These are phyloP conservation scores for Escovopsis sp. DNA, from an alignment of 2,329 filamentous ascomycete genomes.

Conservation along the genomic window DNA sequence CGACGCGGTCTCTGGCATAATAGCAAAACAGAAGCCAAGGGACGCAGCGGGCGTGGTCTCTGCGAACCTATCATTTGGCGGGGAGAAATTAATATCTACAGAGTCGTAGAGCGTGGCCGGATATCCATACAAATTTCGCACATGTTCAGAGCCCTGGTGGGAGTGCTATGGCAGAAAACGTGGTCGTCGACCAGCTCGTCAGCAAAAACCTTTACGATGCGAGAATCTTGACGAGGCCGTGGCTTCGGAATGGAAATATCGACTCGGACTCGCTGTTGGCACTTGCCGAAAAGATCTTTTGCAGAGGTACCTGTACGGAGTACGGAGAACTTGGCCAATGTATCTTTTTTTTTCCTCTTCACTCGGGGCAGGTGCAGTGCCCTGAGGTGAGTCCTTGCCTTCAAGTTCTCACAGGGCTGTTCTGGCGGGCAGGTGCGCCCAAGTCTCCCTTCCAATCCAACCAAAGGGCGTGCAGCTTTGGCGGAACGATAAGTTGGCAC, in stretches of 20 bases:
- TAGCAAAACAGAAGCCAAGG: constrained; percentile 28
- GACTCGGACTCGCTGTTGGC: not conserved
- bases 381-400: too few species aligned
- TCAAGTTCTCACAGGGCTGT: too few species aligned
- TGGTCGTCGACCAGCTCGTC: constrained; percentile 27
- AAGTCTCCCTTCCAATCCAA: too few species aligned
- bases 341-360: too few species aligned
- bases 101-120: constrained; percentile 30
- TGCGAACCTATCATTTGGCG: constrained; percentile 43
- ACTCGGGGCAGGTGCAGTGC: too few species aligned
- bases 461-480: too few species aligned
- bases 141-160: constrained; percentile 38
- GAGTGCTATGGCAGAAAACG: constrained; percentile 30
- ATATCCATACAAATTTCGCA: constrained; percentile 34
- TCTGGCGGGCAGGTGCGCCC: too few species aligned
- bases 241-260: constrained; percentile 3
- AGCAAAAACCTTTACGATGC: constrained; percentile 34
- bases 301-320: not conserved
- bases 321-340: too few species aligned
- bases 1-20: constrained; percentile 48
- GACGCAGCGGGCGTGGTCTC: constrained; percentile 36
- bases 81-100: constrained; percentile 40
- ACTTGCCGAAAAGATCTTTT: not conserved
- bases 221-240: constrained; percentile 15
- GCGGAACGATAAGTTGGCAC: too few species aligned